Percentiles rank a stretch among this genome's conserved stretches.
Evolutionary conservation across 2,329 filamentous ascomycete genomes (phyloP).

Genomic region (Hypoxylon sp.): DNA sequence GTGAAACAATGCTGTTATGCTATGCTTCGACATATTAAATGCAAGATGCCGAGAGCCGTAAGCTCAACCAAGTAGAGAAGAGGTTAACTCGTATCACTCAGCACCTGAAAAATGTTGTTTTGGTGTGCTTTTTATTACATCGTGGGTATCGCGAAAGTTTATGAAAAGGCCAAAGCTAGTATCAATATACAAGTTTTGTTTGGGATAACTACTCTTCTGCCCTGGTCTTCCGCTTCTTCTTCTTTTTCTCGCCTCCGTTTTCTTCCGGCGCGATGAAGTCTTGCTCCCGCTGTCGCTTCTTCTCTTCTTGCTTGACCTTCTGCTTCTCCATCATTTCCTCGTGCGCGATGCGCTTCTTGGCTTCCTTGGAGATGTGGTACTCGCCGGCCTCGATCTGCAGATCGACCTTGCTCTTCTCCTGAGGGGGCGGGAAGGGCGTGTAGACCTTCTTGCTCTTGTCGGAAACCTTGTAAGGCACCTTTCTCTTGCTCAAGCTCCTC

Average conservation of each 20-base stretch:
- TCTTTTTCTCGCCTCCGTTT: constrained; percentile 62
- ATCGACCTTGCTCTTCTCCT: constrained; percentile 99
- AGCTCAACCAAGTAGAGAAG: background rate
- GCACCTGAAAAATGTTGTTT: background rate
- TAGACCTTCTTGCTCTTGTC: constrained; percentile 95
- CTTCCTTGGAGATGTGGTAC: constrained; percentile 93
- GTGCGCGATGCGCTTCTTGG: constrained; percentile 82
- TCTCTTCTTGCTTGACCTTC: constrained; percentile 86
- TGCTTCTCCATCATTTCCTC: constrained; percentile 86
- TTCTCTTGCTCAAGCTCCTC: constrained; percentile 83
- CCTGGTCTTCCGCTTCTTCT: constrained; percentile 70
- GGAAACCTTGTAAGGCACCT: constrained; percentile 81
- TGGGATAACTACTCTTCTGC: constrained; percentile 32
- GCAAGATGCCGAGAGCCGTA: background rate
- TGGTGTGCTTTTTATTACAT: constrained; percentile 17
- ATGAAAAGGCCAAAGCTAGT: constrained; percentile 13
- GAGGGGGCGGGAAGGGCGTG: constrained; percentile 95
- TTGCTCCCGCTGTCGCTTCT: constrained; percentile 81
- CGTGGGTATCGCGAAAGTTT: constrained; percentile 32
- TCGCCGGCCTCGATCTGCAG: constrained; percentile 97
- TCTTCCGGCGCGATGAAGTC: constrained; percentile 91
- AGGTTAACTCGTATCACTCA: background rate
- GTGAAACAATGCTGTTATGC: background rate
- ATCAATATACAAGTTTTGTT: constrained; percentile 8
- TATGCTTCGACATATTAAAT: background rate